Conservation (phyloP, 257 asterid genomes). For the Apocynum venetum region DNA sequence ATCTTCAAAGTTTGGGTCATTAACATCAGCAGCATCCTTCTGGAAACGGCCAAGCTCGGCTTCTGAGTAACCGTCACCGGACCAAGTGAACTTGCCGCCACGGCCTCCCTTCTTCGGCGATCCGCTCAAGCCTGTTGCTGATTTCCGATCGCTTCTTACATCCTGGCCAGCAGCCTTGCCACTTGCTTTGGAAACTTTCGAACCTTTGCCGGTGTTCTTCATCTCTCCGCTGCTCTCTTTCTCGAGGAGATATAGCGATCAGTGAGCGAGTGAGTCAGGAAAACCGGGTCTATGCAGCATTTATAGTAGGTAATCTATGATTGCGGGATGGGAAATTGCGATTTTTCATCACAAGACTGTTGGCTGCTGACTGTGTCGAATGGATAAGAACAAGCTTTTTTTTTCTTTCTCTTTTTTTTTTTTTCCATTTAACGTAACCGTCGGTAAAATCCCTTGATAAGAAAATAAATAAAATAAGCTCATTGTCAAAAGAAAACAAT, state of each 20-base stretch:
- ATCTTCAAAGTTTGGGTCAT: constrained; percentile 61
- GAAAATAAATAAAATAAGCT: too few relatives aligned
- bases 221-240: constrained; percentile 8
- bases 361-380: constrained; percentile 7
- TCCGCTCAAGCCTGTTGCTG: constrained; percentile 60
- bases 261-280: background rate
- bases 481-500: too few relatives aligned
- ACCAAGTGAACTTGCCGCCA: constrained; percentile 87
- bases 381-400: constrained; percentile 42
- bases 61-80: constrained; percentile 62
- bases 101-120: constrained; percentile 84
- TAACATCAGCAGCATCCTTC: constrained; percentile 41
- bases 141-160: constrained; percentile 48
- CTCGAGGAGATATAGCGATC: constrained; percentile 1
- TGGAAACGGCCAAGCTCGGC: constrained; percentile 43
- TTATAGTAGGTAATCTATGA: background rate
- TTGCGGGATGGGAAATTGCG: constrained; percentile 23
- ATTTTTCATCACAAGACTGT: background rate
- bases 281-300: background rate
- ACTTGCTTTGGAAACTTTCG: constrained; percentile 34
- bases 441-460: too few relatives aligned
- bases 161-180: constrained; percentile 34
- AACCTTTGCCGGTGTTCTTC: constrained; percentile 42
- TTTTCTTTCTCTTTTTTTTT: background rate
- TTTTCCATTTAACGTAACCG: too few relatives aligned